These are phyloP conservation scores for Hypoxylon sp. DNA, from an alignment of 2,329 filamentous ascomycete genomes.

Conservation along the genomic window DNA sequence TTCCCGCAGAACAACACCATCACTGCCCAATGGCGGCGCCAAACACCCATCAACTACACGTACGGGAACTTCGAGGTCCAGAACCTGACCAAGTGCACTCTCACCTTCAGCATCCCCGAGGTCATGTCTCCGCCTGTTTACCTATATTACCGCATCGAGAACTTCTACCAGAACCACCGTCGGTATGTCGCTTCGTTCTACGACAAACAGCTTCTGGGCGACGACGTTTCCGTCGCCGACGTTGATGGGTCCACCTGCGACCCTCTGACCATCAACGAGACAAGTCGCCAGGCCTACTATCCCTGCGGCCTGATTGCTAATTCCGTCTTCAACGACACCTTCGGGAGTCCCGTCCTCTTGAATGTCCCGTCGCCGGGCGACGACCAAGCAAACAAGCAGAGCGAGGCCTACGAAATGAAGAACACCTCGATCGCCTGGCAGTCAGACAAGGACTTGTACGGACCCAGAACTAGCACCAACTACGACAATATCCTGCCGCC, in stretches of 20 bases:
- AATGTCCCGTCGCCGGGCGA: conserved; percentile 51
- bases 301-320: conserved; percentile 97
- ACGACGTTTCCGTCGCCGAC: conserved; percentile 63
- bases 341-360: conserved; percentile 69
- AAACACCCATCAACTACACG: conserved; percentile 48
- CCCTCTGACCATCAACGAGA: conserved; percentile 68
- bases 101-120: conserved; percentile 82
- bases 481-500: conserved; percentile 76
- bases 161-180: conserved; percentile 99
- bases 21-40: conserved; percentile 48
- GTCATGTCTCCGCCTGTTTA: conserved; percentile 82
- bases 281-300: conserved; percentile 71
- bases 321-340: conserved; percentile 95
- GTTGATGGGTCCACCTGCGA: conserved; percentile 77
- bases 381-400: conserved; percentile 43
- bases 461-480: conserved; percentile 67
- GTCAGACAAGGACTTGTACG: conserved; percentile 83
- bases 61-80: conserved; percentile 39
- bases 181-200: conserved; percentile 93
- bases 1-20: conserved; percentile 68
- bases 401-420: conserved; percentile 75
- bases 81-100: conserved; percentile 64
- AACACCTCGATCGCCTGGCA: conserved; percentile 83
- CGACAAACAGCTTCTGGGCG: conserved; percentile 79
- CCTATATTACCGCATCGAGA: conserved; percentile 94